Conservation (phyloP, 441 rosid species). For the Iberis amara region DNA sequence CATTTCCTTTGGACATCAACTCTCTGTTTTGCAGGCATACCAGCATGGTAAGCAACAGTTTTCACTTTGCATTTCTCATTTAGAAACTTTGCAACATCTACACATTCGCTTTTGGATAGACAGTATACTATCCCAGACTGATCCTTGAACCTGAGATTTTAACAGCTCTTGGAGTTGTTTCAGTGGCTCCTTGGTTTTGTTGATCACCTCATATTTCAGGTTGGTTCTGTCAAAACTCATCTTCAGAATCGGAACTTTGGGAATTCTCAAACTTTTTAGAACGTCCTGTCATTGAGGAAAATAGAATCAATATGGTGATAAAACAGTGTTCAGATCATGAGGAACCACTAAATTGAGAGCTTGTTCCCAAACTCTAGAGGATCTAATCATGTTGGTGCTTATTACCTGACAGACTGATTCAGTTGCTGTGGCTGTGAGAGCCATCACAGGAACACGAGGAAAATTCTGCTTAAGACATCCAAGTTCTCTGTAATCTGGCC, state of each 20-base stretch:
- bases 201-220: constrained; percentile 79
- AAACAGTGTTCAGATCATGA: constrained; percentile 11
- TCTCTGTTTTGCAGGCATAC: constrained; percentile 76
- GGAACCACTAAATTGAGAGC: not conserved
- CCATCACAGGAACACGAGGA: constrained; percentile 69
- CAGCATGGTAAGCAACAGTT: constrained; percentile 82
- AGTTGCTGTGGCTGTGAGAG: constrained; percentile 93
- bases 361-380: too few relatives aligned
- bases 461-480: constrained; percentile 86
- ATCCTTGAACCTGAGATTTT: constrained; percentile 56
- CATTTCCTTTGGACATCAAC: constrained; percentile 81
- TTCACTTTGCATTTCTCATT: constrained; percentile 72
- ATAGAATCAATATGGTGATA: constrained; percentile 14
- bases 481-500: constrained; percentile 82
- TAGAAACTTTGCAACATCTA: constrained; percentile 76
- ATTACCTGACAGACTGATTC: constrained; percentile 69
- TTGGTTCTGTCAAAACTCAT: constrained; percentile 96
- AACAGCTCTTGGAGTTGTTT: constrained; percentile 81
- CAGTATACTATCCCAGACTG: constrained; percentile 90
- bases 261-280: constrained; percentile 66
- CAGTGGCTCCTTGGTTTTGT: constrained; percentile 68
- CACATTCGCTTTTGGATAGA: constrained; percentile 87
- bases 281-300: constrained; percentile 53
- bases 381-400: constrained; percentile 14
- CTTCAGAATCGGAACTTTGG: constrained; percentile 72